Percentiles rank a stretch among this genome's conserved stretches.
phyloP scores from a whole-genome alignment of 805 yeast genomes.

The Starmerella roubikii region DNA sequence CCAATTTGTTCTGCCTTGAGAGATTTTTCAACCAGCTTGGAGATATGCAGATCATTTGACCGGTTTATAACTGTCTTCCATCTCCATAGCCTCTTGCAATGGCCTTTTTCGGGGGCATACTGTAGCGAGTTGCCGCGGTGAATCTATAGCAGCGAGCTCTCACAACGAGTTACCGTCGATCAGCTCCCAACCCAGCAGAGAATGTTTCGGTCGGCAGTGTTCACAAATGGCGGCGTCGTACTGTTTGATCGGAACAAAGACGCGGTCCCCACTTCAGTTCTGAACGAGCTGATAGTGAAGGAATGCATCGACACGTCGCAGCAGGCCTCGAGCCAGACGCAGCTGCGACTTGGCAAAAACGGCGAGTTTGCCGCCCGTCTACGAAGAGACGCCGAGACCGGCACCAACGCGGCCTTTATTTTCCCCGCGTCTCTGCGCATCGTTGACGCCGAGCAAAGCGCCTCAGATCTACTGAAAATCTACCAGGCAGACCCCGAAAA shows the following conservation, averaged over 20 bases:
- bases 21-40: too few species aligned
- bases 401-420: slow-evolving; percentile 29
- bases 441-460: slow-evolving; percentile 25
- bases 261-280: slow-evolving; percentile 28
- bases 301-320: slow-evolving; percentile 30
- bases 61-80: too few species aligned
- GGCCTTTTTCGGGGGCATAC: too few species aligned
- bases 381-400: slow-evolving; percentile 31
- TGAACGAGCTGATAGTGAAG: slow-evolving; percentile 38
- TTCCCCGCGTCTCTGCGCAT: slow-evolving; percentile 26
- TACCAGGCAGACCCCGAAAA: slow-evolving; percentile 19
- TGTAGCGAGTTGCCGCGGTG: too few species aligned
- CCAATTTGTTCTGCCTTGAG: too few species aligned
- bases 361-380: slow-evolving; percentile 34
- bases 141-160: too few species aligned
- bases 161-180: too few species aligned
- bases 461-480: slow-evolving; percentile 25
- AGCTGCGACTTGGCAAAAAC: slow-evolving; percentile 8
- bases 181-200: not conserved
- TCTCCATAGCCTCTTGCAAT: too few species aligned
- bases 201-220: slow-evolving; percentile 28
- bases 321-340: slow-evolving; percentile 23
- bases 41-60: too few species aligned
- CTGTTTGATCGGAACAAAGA: slow-evolving; percentile 33
- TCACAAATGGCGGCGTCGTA: slow-evolving; percentile 41